phyloP scores from a whole-genome alignment of 805 yeast genomes.

The Candida tammaniensis region DNA sequence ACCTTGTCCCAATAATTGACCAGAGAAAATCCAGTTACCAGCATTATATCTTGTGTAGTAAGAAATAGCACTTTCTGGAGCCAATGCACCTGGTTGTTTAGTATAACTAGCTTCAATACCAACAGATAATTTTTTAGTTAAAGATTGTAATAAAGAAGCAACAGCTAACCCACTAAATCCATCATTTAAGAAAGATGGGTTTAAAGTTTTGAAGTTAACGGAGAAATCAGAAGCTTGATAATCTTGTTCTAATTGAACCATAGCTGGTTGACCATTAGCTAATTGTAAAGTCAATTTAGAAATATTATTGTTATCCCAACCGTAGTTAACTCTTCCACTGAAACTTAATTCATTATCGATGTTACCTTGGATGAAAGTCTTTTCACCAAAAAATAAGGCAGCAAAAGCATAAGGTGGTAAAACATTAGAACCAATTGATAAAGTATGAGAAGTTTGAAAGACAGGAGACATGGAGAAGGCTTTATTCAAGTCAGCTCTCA shows the following conservation, averaged over 20 bases:
- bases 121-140: constrained; percentile 77
- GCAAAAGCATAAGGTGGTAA: constrained; percentile 90
- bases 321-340: constrained; percentile 86
- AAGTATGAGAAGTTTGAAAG: constrained; percentile 94
- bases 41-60: constrained; percentile 88
- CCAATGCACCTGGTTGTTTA: constrained; percentile 62
- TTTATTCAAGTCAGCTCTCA: constrained; percentile 94
- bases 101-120: constrained; percentile 94
- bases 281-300: constrained; percentile 87
- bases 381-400: constrained; percentile 85
- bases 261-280: constrained; percentile 84
- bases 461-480: constrained; percentile 88
- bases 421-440: constrained; percentile 80
- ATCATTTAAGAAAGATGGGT: constrained; percentile 77
- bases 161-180: constrained; percentile 84
- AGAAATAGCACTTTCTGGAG: constrained; percentile 86
- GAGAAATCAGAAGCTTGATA: constrained; percentile 87
- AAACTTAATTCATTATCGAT: constrained; percentile 82
- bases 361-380: constrained; percentile 84
- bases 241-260: constrained; percentile 96
- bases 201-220: constrained; percentile 83
- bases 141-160: constrained; percentile 85
- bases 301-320: constrained; percentile 77
- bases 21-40: constrained; percentile 89
- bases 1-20: constrained; percentile 92